Conservation (phyloP, 2,329 filamentous ascomycete species). For the Cucurbitaria berberidis region DNA sequence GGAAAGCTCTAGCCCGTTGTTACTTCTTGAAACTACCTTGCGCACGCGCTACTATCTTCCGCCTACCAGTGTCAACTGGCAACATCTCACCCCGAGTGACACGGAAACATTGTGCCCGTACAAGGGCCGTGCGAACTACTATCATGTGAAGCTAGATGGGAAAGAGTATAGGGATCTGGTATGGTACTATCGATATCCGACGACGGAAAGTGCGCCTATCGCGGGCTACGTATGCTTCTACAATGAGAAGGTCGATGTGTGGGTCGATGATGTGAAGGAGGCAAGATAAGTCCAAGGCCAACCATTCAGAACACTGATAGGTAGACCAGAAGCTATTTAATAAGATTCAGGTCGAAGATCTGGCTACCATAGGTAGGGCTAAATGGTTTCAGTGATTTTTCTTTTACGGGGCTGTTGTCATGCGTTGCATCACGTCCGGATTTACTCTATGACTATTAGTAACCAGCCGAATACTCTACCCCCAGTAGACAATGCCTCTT, state of each 20-base stretch:
- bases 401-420: too few species aligned
- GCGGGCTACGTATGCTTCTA: conserved; percentile 68
- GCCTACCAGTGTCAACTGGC: conserved; percentile 56
- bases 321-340: not conserved
- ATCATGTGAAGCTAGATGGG: conserved; percentile 58
- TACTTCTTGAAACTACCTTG: conserved; percentile 67
- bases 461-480: too few species aligned
- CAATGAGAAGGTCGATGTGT: conserved; percentile 71
- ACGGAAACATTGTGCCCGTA: conserved; percentile 69
- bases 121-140: conserved; percentile 70
- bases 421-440: too few species aligned
- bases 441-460: too few species aligned
- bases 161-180: conserved; percentile 58
- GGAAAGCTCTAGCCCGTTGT: conserved; percentile 52
- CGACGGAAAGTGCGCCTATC: conserved; percentile 61
- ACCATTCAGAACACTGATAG: not conserved
- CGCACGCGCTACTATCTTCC: conserved; percentile 67
- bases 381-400: too few species aligned
- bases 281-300: conserved; percentile 14
- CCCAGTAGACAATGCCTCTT: too few species aligned
- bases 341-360: too few species aligned
- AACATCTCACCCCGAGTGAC: conserved; percentile 56
- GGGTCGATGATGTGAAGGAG: conserved; percentile 60
- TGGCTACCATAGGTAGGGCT: too few species aligned
- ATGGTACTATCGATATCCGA: conserved; percentile 68